Conservation (phyloP, 768 basidiomycete species). For the Suillus plorans region DNA sequence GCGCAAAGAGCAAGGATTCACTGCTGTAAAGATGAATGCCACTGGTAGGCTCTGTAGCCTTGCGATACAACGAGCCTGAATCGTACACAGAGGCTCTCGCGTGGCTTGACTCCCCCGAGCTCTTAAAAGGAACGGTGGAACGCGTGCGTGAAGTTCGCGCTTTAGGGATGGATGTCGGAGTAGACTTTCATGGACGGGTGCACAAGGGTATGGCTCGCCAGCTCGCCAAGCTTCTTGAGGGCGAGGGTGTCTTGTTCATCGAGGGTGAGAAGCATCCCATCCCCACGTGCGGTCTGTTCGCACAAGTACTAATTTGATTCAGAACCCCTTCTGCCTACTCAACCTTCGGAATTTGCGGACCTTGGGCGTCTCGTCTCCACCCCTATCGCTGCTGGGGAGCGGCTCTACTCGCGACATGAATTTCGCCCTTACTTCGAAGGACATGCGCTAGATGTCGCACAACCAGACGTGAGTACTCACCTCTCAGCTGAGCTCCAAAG, state of each 20-base stretch:
- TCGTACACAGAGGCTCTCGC: slow-evolving; percentile 31
- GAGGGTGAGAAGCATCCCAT: slow-evolving; percentile 40
- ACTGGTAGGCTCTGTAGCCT: slow-evolving; percentile 37
- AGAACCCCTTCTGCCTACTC: slow-evolving; percentile 61
- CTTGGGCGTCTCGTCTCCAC: slow-evolving; percentile 52
- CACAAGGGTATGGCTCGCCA: slow-evolving; percentile 73
- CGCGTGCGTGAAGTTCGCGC: slow-evolving; percentile 52
- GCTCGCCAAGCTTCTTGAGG: slow-evolving; percentile 59
- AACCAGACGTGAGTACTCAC: slow-evolving; percentile 55
- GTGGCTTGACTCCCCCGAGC: slow-evolving; percentile 62
- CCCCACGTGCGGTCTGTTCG: neutral
- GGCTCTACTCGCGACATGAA: slow-evolving; percentile 61
- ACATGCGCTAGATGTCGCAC: slow-evolving; percentile 65
- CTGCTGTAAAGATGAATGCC: slow-evolving; percentile 73
- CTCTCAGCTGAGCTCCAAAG: neutral
- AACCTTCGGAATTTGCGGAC: slow-evolving; percentile 62
- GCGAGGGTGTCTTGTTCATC: slow-evolving; percentile 61
- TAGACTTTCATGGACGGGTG: slow-evolving; percentile 70
- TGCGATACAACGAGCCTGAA: slow-evolving; percentile 8
- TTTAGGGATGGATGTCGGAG: slow-evolving; percentile 60
- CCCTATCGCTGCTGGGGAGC: slow-evolving; percentile 65
- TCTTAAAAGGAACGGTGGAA: slow-evolving; percentile 49
- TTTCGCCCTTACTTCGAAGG: slow-evolving; percentile 65
- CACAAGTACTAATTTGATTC: neutral
- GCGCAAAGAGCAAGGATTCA: slow-evolving; percentile 63